These are phyloP conservation scores for Herpetospermum pedunculosum DNA, from an alignment of 306 rosid species.

Conservation along the genomic window DNA sequence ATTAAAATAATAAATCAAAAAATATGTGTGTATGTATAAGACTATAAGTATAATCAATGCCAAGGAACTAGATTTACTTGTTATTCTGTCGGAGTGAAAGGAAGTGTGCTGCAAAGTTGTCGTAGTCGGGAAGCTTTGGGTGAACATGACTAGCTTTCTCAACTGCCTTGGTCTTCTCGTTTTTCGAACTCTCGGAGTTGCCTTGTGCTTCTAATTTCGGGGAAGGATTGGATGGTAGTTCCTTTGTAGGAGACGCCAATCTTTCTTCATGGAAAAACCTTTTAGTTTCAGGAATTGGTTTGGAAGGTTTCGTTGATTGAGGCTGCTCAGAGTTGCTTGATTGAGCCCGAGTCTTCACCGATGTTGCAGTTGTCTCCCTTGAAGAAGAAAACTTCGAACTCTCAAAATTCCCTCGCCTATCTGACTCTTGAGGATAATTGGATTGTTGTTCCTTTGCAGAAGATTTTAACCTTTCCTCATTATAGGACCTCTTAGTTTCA, in stretches of 20 bases:
- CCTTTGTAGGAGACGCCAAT: constrained; percentile 17
- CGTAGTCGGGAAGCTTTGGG: constrained; percentile 83
- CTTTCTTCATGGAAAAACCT: constrained; percentile 23
- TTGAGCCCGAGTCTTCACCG: constrained; percentile 15
- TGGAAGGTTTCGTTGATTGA: constrained; percentile 17
- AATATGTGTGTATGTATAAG: background rate
- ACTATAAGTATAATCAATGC: background rate
- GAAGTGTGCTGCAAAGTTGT: constrained; percentile 56
- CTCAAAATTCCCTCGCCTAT: constrained; percentile 17
- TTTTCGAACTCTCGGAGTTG: constrained; percentile 22
- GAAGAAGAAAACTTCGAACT: constrained; percentile 15
- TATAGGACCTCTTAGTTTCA: constrained; percentile 23
- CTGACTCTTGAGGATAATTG: constrained; percentile 14
- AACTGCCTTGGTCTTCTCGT: constrained; percentile 24
- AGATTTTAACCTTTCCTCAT: constrained; percentile 23
- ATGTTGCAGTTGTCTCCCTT: constrained; percentile 23
- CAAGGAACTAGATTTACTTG: constrained; percentile 12
- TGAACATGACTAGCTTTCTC: constrained; percentile 57
- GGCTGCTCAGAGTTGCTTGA: constrained; percentile 20
- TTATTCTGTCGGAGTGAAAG: constrained; percentile 42
- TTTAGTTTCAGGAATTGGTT: constrained; percentile 21
- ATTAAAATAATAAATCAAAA: background rate
- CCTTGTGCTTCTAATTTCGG: constrained; percentile 18
- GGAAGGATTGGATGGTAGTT: constrained; percentile 14
- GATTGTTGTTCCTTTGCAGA: constrained; percentile 13